phyloP scores from a whole-genome alignment of 352 stramenopile species.

The Globisporangium takayamanum region DNA sequence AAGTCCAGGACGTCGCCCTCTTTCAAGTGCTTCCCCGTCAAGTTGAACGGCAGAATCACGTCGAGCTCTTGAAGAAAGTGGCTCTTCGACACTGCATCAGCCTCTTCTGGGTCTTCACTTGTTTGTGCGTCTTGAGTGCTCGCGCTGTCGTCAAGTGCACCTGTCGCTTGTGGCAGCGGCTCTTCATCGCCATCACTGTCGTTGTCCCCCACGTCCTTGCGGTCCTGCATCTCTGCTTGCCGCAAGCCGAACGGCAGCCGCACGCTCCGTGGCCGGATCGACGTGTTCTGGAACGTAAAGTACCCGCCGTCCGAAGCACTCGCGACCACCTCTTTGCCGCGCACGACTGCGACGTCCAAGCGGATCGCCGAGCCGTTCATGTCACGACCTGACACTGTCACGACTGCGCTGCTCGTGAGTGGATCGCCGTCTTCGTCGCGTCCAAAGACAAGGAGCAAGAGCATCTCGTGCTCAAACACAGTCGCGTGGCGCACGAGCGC shows the following conservation, averaged over 20 bases:
- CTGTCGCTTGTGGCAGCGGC: background rate
- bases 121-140: too few relatives aligned
- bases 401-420: conserved; percentile 48
- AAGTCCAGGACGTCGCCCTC: conserved; percentile 46
- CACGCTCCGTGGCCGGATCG: conserved; percentile 46
- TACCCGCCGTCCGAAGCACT: conserved; percentile 27
- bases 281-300: conserved; percentile 61
- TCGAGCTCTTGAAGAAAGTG: conserved; percentile 24
- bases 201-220: background rate
- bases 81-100: background rate
- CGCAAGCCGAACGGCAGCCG: conserved; percentile 62
- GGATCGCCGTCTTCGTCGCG: conserved; percentile 45
- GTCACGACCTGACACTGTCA: conserved; percentile 43
- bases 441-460: conserved; percentile 75
- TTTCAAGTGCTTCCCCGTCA: conserved; percentile 56
- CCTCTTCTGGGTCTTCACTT: background rate
- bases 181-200: background rate
- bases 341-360: conserved; percentile 52
- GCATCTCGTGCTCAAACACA: conserved; percentile 69
- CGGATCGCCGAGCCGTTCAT: conserved; percentile 26
- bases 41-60: conserved; percentile 62
- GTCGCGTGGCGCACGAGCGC: conserved; percentile 62
- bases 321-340: conserved; percentile 34
- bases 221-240: conserved; percentile 40
- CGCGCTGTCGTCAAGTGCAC: too few relatives aligned